Base-by-base conservation (phyloP, 2,329 filamentous ascomycete genomes). In the Botrytis elliptica region DNA sequence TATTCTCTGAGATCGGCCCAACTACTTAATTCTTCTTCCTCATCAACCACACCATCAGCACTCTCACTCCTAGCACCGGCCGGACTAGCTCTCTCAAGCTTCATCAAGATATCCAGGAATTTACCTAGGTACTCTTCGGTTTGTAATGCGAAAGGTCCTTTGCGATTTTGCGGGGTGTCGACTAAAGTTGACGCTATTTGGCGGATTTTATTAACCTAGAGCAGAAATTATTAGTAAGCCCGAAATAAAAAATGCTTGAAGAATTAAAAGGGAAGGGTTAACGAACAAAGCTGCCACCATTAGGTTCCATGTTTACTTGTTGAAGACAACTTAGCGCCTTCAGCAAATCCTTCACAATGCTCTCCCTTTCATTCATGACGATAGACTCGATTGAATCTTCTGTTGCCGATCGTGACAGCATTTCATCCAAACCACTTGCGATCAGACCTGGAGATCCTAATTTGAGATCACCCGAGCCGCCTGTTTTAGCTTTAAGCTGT, bases 1-100 rank as follows among this genome's bases (percentile, higher is more conserved):
- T 93, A 92, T 70, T 95, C 92, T 74, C 92, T 87, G 76, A 97
- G 82, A 80, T 92, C 93, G 0, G 92, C 91, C 94, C 94, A 97
- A 74, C 89, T 87, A 33, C 89, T 86, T 77, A 96, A 82, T 82
- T 96, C 93, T 70, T 91, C 88, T 79, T 95, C 92, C 77, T 96
- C 93, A 57, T 91, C 89, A 76, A 92, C 86, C 33, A 86, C 81
- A 6, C 78, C 78, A 70, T 78, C 77, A 0, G 73, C 79, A 52
- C 83, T 25, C 80, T 81, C 74, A 84, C 86, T 74, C 33, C 72
- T 86, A 85, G 86, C 52, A 80, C 79, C 66, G 75, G 79, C 76
- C 74, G 80, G 83, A 76, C 73, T 80, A 79, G 78, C 75, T 77
- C 81, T 74, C 81, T 96, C 93, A 25, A 97, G 84, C 78, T 91